phyloP scores from a whole-genome alignment of 2,329 filamentous ascomycete genomes.

The Claviceps sp. region DNA sequence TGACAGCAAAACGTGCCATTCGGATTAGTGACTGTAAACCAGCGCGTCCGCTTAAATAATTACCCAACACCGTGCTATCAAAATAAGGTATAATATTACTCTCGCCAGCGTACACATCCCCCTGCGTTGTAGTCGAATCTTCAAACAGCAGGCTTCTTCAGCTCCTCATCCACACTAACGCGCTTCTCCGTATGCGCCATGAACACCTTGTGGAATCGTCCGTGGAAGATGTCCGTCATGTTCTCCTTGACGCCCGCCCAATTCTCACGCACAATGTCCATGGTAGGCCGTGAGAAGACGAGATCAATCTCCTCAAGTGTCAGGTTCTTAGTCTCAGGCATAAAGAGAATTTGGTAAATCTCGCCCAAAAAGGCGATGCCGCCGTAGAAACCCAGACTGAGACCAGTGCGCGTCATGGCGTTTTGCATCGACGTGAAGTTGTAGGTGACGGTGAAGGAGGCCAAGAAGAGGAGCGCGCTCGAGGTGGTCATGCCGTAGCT shows the following conservation, averaged over 20 bases:
- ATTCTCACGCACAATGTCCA: constrained; percentile 49
- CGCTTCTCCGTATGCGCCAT: constrained; percentile 10
- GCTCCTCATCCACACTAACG: constrained; percentile 5
- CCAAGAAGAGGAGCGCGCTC: constrained; percentile 54
- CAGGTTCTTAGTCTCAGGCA: constrained; percentile 62
- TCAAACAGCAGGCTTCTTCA: constrained; percentile 4
- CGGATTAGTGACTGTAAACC: too few species aligned
- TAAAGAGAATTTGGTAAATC: constrained; percentile 61
- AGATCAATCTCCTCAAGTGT: constrained; percentile 58
- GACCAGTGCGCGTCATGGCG: constrained; percentile 51
- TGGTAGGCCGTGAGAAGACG: constrained; percentile 50
- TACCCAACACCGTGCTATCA: too few species aligned
- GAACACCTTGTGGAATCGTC: constrained; percentile 13
- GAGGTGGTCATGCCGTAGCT: constrained; percentile 63
- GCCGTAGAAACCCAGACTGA: constrained; percentile 59
- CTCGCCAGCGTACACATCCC: too few species aligned
- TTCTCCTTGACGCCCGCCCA: constrained; percentile 22
- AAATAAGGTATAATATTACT: too few species aligned
- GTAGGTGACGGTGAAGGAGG: constrained; percentile 61
- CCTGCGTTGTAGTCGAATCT: too few species aligned
- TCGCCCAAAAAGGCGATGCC: constrained; percentile 58
- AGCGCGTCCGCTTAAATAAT: too few species aligned
- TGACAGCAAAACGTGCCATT: too few species aligned
- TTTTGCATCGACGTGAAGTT: constrained; percentile 60
- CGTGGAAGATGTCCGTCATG: constrained; percentile 11